These are phyloP conservation scores for Simplicillium aogashimaense DNA, from an alignment of 2,329 filamentous ascomycete species.

Conservation along the genomic window DNA sequence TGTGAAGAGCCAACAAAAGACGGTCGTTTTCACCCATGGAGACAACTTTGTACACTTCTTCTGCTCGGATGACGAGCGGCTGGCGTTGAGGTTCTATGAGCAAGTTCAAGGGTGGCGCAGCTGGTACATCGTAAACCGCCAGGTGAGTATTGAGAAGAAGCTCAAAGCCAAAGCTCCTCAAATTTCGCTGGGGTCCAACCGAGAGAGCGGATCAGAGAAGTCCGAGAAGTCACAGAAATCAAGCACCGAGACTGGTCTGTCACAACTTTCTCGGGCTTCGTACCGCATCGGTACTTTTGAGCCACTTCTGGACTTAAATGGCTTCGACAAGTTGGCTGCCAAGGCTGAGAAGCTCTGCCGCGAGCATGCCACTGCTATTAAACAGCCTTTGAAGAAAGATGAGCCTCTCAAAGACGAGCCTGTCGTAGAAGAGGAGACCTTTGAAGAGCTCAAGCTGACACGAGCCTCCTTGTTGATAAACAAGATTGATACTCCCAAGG, in stretches of 20 bases:
- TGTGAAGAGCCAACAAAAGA: constrained; percentile 86
- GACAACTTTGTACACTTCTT: constrained; percentile 92
- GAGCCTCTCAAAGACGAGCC: neutral
- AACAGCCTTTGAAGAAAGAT: constrained; percentile 6
- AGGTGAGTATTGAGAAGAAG: constrained; percentile 38
- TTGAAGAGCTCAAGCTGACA: too few species aligned
- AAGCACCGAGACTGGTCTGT: constrained; percentile 20
- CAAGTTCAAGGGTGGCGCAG: constrained; percentile 75
- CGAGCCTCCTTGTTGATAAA: too few species aligned
- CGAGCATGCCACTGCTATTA: constrained; percentile 11
- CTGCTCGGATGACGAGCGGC: constrained; percentile 59
- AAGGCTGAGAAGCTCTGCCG: constrained; percentile 36
- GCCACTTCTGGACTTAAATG: constrained; percentile 54
- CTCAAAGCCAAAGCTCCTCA: constrained; percentile 15
- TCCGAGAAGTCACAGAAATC: constrained; percentile 32
- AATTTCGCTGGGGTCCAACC: constrained; percentile 14
- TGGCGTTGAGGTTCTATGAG: constrained; percentile 60
- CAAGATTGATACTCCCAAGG: neutral
- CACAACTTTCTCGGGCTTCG: constrained; percentile 9
- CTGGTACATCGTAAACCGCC: constrained; percentile 77
- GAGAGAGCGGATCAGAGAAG: constrained; percentile 14
- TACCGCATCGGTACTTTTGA: constrained; percentile 60
- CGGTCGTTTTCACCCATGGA: constrained; percentile 69
- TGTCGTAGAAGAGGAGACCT: neutral
- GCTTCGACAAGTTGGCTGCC: constrained; percentile 43